Evolutionary conservation across 371 early-diverging fungal species (phyloP), one percentile per base, ranked within the genome.

Genomic region (Rhizopus delemar): DNA sequence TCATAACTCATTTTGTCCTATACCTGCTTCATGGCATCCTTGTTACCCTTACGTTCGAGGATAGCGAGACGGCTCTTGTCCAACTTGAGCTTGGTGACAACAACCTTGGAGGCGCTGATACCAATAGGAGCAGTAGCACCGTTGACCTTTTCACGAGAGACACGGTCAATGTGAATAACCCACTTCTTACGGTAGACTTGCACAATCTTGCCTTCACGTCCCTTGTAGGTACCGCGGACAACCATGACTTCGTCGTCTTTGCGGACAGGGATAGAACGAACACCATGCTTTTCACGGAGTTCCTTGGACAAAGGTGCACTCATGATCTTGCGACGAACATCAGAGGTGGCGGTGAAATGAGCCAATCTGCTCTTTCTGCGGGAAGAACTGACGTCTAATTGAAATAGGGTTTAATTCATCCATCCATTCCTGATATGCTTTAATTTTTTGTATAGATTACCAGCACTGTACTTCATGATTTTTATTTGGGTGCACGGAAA

Each of bases 121-220:
- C 95, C 95, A 75, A 97, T 85, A 61, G 88, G 90, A 59, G 93
- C 94, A 70, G 93, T 84, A 68, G 88, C 86, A 77, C 96, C 95
- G 87, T 97, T 98, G 75, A 88, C 90, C 93, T 98, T 98, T 78
- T 98, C 97, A 73, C 90, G 90, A 75, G 81, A 85, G 74, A 98
- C 81, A 75, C 95, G 93, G 77, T 98, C 97, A 68, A 98, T 87
- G 91, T 97, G 93, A 82, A 98, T 97, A 63, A 95, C 91, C 88
- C 89, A 98, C 90, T 95, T 96, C 84, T 93, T 91, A 76, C 99
- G 94, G 94, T 97, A 97, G 75, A 94, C 95, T 69, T 91, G 86
- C 60, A 83, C 80, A 64, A 98, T 92, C 91, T 96, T 95, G 73
- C 99, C 99, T 80, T 94, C 93, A 70, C 93, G 92, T 74, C 96